phyloP scores from a whole-genome alignment of 306 rosid species.

The Trifolium fragiferum region DNA sequence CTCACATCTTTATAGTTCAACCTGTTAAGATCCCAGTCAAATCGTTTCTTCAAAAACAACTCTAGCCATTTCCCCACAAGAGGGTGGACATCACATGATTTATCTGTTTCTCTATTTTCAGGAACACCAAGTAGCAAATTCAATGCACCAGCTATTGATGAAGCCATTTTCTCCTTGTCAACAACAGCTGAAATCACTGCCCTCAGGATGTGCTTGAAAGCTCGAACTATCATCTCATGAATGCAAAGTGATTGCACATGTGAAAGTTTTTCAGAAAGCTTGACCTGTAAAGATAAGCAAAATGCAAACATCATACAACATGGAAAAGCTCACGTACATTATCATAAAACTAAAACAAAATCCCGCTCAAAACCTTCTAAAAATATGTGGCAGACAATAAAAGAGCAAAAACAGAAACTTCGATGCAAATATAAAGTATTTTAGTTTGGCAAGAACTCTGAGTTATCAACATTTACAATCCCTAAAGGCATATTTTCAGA shows the following conservation, averaged over 20 bases:
- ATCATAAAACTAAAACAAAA: slow-evolving; percentile 30
- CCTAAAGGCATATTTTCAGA: slow-evolving; percentile 25
- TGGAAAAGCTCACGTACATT: slow-evolving; percentile 26
- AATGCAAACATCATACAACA: slow-evolving; percentile 32
- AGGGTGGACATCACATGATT: slow-evolving; percentile 63
- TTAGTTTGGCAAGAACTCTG: neutral
- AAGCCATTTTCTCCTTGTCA: slow-evolving; percentile 71
- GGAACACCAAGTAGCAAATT: slow-evolving; percentile 87
- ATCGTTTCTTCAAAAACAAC: slow-evolving; percentile 78
- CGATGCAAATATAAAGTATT: slow-evolving; percentile 34
- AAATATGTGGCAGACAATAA: slow-evolving; percentile 25
- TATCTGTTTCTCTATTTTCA: slow-evolving; percentile 56
- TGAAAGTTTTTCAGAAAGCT: slow-evolving; percentile 91
- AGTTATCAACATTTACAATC: slow-evolving; percentile 25
- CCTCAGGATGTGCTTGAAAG: slow-evolving; percentile 93
- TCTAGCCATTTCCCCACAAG: slow-evolving; percentile 89
- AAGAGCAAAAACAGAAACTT: slow-evolving; percentile 18
- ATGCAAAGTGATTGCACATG: slow-evolving; percentile 97
- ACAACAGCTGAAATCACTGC: slow-evolving; percentile 84
- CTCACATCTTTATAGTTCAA: slow-evolving; percentile 73
- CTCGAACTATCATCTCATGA: slow-evolving; percentile 98
- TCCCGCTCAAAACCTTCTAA: slow-evolving; percentile 24
- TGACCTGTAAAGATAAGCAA: slow-evolving; percentile 69
- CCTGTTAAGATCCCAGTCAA: slow-evolving; percentile 79
- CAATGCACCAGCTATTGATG: slow-evolving; percentile 79